Evolutionary conservation across 345 rosid species (phyloP).

Genomic region (Kandelia obovata): DNA sequence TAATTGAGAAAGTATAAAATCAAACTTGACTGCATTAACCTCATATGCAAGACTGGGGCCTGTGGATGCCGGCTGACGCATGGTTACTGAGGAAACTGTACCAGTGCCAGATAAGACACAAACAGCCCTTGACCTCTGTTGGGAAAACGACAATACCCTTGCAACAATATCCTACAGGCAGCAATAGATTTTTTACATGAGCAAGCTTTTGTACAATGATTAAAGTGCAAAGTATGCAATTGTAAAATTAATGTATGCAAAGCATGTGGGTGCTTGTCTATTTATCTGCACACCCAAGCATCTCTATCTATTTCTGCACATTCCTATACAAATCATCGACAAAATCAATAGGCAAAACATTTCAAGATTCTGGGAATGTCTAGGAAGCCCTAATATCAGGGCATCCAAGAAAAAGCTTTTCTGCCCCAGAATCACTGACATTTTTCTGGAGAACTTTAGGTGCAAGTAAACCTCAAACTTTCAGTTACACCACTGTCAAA

Average conservation of each 20-base stretch:
- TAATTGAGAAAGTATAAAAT: background rate
- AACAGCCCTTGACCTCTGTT: conserved; percentile 86
- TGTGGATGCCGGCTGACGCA: conserved; percentile 71
- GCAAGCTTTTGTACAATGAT: background rate
- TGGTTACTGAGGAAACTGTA: conserved; percentile 76
- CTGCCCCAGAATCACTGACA: no score
- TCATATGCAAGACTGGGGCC: conserved; percentile 57
- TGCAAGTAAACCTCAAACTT: no score
- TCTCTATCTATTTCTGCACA: conserved; percentile 2
- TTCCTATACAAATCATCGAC: background rate
- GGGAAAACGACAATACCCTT: conserved; percentile 72
- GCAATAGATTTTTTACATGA: background rate
- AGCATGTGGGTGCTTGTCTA: background rate
- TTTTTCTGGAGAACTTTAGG: no score
- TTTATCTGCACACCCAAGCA: background rate
- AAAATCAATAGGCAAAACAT: background rate
- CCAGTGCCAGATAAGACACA: conserved; percentile 94
- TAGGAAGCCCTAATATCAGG: no score
- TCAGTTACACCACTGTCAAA: no score
- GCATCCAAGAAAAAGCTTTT: no score
- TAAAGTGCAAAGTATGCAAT: background rate
- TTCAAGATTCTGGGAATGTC: no score
- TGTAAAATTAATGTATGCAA: no score
- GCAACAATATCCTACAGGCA: conserved; percentile 72
- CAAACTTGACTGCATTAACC: conserved; percentile 44